Conservation (phyloP, 192 early-diverging fungal genomes). For the Coemansia sp. region DNA sequence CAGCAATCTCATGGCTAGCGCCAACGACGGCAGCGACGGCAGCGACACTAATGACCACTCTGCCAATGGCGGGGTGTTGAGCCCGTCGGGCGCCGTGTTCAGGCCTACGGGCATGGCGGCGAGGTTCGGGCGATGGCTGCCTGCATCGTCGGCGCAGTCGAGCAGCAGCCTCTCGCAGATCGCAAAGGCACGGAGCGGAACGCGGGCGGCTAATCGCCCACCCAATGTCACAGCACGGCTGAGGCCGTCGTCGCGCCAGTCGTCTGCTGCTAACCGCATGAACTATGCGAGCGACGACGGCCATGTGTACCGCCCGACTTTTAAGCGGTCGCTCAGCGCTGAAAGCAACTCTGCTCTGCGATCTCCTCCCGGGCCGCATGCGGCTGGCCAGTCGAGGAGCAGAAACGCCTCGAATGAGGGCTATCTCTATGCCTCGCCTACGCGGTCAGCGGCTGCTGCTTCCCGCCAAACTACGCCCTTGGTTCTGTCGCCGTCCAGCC, state of each 20-base stretch:
- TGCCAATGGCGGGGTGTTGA: background rate
- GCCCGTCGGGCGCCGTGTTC: background rate
- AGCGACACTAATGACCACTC: slow-evolving; percentile 23
- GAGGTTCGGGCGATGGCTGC: slow-evolving; percentile 36
- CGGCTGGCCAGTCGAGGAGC: background rate
- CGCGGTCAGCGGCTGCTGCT: background rate
- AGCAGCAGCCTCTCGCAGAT: background rate
- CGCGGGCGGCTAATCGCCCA: slow-evolving; percentile 14
- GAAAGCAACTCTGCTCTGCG: background rate
- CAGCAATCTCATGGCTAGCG: slow-evolving; percentile 12
- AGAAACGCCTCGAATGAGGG: slow-evolving; percentile 1
- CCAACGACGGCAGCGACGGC: slow-evolving; percentile 4
- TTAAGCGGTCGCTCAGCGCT: background rate
- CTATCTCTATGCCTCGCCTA: slow-evolving; percentile 16
- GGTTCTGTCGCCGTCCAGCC: slow-evolving; percentile 45
- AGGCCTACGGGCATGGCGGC: slow-evolving; percentile 42
- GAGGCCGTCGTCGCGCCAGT: slow-evolving; percentile 51
- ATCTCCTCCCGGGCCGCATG: background rate
- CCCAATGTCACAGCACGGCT: slow-evolving; percentile 7
- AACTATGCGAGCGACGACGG: slow-evolving; percentile 39
- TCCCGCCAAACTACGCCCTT: background rate
- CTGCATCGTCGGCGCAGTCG: slow-evolving; percentile 3
- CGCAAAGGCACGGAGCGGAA: slow-evolving; percentile 10
- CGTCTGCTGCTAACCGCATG: slow-evolving; percentile 16
- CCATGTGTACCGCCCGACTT: background rate